These are phyloP conservation scores for Pseudomonodictys pantanalensis DNA, from an alignment of 495 filamentous ascomycete genomes.

Conservation along the genomic window DNA sequence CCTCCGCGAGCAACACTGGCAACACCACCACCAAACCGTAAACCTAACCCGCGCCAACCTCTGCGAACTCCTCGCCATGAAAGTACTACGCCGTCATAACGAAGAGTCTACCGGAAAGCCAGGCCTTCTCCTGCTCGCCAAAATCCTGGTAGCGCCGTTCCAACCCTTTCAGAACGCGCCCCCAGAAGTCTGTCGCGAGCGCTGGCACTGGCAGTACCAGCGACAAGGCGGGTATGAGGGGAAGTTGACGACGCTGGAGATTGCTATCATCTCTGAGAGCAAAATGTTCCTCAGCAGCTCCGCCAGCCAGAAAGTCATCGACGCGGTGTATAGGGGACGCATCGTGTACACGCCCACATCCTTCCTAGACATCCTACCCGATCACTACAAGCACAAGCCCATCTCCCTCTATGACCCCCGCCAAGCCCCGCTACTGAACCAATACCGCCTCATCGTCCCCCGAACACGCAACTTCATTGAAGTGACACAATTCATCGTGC, in stretches of 20 bases:
- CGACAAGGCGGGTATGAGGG: slow-evolving; percentile 52
- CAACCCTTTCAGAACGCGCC: slow-evolving; percentile 70
- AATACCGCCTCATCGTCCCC: slow-evolving; percentile 71
- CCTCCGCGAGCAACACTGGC: slow-evolving; percentile 60
- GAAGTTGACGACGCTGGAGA: slow-evolving; percentile 64
- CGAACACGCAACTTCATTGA: slow-evolving; percentile 66
- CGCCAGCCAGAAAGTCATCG: slow-evolving; percentile 67
- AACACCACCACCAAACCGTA: slow-evolving; percentile 67
- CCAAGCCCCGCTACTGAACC: slow-evolving; percentile 64
- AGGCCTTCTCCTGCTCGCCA: slow-evolving; percentile 63
- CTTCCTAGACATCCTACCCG: slow-evolving; percentile 69
- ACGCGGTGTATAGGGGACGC: slow-evolving; percentile 65
- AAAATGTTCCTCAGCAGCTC: slow-evolving; percentile 64
- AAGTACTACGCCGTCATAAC: slow-evolving; percentile 63
- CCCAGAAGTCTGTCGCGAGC: slow-evolving; percentile 49
- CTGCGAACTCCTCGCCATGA: slow-evolving; percentile 65
- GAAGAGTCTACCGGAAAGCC: slow-evolving; percentile 61
- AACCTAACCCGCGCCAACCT: slow-evolving; percentile 63
- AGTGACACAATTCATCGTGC: slow-evolving; percentile 61
- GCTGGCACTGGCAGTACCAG: slow-evolving; percentile 47
- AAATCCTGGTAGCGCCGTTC: slow-evolving; percentile 70
- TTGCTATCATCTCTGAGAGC: slow-evolving; percentile 67
- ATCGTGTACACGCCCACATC: slow-evolving; percentile 68
- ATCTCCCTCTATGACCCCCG: slow-evolving; percentile 68
- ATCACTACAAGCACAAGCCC: slow-evolving; percentile 69